Evolutionary conservation across 2,329 filamentous ascomycete genomes (phyloP).

Genomic region (Aspergillus costaricaensis): DNA sequence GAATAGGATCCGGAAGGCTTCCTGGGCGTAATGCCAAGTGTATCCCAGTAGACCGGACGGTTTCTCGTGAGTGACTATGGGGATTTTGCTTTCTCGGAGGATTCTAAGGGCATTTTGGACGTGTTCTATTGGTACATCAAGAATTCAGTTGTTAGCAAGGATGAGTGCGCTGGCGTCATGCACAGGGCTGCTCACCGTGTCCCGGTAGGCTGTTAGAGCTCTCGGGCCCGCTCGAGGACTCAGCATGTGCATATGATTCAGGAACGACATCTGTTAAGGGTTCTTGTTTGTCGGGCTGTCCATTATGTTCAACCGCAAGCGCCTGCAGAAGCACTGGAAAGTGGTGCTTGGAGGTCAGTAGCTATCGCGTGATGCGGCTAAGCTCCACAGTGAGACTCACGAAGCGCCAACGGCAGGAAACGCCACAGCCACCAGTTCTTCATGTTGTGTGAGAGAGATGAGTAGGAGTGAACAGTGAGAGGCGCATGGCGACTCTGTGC

Average conservation of each 20-base stretch:
- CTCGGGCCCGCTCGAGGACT: slow-evolving; percentile 25
- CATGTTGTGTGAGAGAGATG: slow-evolving; percentile 35
- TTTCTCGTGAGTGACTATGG: slow-evolving; percentile 40
- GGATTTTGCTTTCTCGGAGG: slow-evolving; percentile 32
- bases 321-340: slow-evolving; percentile 35
- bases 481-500: slow-evolving; percentile 37
- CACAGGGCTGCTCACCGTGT: slow-evolving; percentile 30
- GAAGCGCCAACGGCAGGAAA: slow-evolving; percentile 37
- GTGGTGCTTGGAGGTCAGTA: slow-evolving; percentile 22
- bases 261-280: slow-evolving; percentile 19
- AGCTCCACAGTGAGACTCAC: slow-evolving; percentile 27
- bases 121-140: slow-evolving; percentile 26
- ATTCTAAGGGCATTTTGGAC: slow-evolving; percentile 35
- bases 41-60: slow-evolving; percentile 61
- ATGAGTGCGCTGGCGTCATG: not conserved
- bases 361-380: slow-evolving; percentile 10
- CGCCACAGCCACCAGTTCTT: slow-evolving; percentile 34
- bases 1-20: slow-evolving; percentile 65
- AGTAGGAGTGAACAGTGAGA: slow-evolving; percentile 24
- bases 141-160: not conserved
- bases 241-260: slow-evolving; percentile 22
- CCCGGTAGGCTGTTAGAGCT: slow-evolving; percentile 23
- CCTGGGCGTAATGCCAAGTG: slow-evolving; percentile 61
- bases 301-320: slow-evolving; percentile 29
- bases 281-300: slow-evolving; percentile 21